Evolutionary conservation across 352 stramenopile species (phyloP), one percentile per base, ranked within the genome.

Genomic region (Globisporangium orthogonon): DNA sequence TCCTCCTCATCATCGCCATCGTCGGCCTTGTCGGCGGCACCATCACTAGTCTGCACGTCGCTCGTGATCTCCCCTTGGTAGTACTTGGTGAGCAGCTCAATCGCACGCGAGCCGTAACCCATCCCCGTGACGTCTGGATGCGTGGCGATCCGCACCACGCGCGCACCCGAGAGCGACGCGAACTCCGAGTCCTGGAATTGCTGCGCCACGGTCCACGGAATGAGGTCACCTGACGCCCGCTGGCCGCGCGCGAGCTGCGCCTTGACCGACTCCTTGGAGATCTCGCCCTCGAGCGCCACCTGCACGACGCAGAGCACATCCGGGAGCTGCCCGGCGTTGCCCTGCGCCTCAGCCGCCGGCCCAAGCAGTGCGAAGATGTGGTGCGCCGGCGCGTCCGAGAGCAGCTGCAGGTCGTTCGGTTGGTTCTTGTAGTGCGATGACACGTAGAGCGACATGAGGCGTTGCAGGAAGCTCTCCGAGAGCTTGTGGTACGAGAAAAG

Each of bases 381-480:
- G 67, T 99, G 97, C 11, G 97, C 95, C 1, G 97, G 97, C 14
- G 97, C 97, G 73, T 99, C 97, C 31, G 90, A 98, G 5, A 99
- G 80, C 68, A 99, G 80, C 80, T 99, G 97, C 47, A 99, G 75
- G 77, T 99, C 97, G 71, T 99, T 99, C 13, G 97, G 97, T 64
- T 96, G 93, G 76, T 99, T 99, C 71, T 99, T 99, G 90, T 99
- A 99, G 78, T 99, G 97, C 31, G 96, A 98, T 47, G 94, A 95
- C 47, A 98, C 98, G 67, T 99, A 99, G 7, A 99, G 79, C 35
- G 87, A 73, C 91, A 97, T 97, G 54, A 98, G 84, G 35, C 90
- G 84, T 65, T 97, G 87, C 56, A 97, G 55, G 31, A 98, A 96
- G 56, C 83, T 94, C 80, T 99, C 97, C 17, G 92, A 98, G 15